Conservation (phyloP, 495 filamentous ascomycete genomes). For the Platismatia glauca region DNA sequence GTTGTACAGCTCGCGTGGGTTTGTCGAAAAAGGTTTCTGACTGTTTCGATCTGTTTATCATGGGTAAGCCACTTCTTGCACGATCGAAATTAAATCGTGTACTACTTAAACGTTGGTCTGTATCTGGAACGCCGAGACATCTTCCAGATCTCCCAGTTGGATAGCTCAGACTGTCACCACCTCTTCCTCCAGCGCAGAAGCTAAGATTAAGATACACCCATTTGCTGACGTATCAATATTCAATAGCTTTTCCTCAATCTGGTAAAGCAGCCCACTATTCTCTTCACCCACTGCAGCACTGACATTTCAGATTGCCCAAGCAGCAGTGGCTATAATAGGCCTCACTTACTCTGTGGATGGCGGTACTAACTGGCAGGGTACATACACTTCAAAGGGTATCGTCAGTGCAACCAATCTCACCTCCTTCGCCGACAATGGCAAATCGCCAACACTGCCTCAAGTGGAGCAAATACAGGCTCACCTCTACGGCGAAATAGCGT, state of each 20-base stretch:
- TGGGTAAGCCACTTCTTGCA: conserved; percentile 15
- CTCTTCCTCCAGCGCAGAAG: background rate
- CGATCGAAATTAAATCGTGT: background rate
- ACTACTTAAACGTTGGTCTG: background rate
- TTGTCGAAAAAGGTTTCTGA: conserved; percentile 9
- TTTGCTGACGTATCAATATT: background rate
- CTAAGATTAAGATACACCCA: background rate
- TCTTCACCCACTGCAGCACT: background rate
- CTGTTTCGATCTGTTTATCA: conserved; percentile 3
- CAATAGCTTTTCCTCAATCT: conserved; percentile 17
- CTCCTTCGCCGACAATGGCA: conserved; percentile 9
- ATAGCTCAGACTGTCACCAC: no score
- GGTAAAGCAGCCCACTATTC: background rate
- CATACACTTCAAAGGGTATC: conserved; percentile 10
- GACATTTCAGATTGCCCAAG: conserved; percentile 20
- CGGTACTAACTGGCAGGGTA: conserved; percentile 14
- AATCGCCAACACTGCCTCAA: background rate
- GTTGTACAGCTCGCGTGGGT: no score
- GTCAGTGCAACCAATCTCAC: conserved; percentile 18
- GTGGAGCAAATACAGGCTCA: conserved; percentile 9
- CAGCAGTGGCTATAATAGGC: conserved; percentile 18
- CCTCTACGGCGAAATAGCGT: conserved; percentile 13
- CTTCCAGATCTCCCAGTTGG: background rate
- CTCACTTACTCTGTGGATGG: conserved; percentile 20
- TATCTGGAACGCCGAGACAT: background rate